Percentiles rank a stretch among this genome's conserved stretches.
Evolutionary conservation across 106 monocot species (phyloP).

Genomic region (Dendrobium chrysotoxum): DNA sequence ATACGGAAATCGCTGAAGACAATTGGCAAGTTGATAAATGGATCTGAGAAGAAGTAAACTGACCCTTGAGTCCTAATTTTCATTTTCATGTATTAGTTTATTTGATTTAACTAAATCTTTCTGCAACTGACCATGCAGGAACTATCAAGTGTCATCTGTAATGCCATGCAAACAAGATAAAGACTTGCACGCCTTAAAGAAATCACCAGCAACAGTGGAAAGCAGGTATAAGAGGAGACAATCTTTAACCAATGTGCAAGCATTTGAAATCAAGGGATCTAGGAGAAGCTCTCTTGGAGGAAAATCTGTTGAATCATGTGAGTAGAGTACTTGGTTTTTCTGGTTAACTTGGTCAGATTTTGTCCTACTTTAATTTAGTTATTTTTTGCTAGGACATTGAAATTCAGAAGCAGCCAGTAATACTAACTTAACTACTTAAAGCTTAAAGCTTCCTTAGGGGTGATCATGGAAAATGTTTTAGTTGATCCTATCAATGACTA

Average conservation of each 20-base stretch:
- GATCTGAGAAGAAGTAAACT: slow-evolving; percentile 9
- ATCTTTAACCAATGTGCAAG: slow-evolving; percentile 15
- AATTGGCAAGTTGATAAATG: slow-evolving; percentile 14
- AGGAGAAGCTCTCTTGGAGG: slow-evolving; percentile 24
- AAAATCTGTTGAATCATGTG: slow-evolving; percentile 23
- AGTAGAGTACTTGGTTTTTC: neutral
- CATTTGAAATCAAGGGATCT: slow-evolving; percentile 1
- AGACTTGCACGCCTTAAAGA: neutral
- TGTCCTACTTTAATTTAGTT: no score
- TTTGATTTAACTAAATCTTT: neutral
- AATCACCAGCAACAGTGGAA: slow-evolving; percentile 16
- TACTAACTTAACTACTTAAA: no score
- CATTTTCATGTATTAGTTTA: neutral
- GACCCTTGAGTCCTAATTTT: neutral
- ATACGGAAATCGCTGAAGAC: slow-evolving; percentile 11
- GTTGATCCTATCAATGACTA: no score
- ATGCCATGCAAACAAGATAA: slow-evolving; percentile 7
- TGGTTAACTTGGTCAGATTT: neutral
- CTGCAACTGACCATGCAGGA: neutral
- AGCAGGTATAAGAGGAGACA: slow-evolving; percentile 18
- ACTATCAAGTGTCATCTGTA: slow-evolving; percentile 9
- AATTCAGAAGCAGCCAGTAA: neutral
- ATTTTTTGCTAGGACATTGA: neutral
- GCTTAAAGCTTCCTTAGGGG: no score
- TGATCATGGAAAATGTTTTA: no score